Conservation (phyloP, 768 basidiomycete species). For the Suillus sp. region DNA sequence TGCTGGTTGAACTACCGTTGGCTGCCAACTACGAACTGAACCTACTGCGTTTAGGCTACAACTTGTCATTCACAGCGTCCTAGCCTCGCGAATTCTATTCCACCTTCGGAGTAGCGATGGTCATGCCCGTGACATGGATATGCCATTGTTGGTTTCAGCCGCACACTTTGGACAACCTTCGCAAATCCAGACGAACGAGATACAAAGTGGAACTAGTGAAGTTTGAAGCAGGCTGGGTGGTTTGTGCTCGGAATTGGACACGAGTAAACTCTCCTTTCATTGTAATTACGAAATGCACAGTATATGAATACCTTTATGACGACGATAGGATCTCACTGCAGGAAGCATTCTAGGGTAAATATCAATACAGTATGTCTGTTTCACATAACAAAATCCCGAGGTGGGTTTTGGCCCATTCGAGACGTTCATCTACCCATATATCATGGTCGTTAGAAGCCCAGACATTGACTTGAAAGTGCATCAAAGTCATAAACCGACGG, state of each 20-base stretch:
- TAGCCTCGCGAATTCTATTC: conserved; percentile 32
- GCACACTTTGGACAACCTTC: not conserved
- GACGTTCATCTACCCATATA: conserved; percentile 6
- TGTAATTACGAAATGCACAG: not conserved
- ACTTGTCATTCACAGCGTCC: conserved; percentile 29
- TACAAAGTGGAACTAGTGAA: not conserved
- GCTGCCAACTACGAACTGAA: not conserved
- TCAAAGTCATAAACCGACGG: not conserved
- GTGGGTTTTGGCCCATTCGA: conserved; percentile 6
- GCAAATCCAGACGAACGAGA: not conserved
- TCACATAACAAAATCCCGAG: conserved; percentile 4
- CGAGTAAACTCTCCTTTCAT: not conserved
- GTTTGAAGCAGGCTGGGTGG: not conserved
- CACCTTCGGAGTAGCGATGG: conserved; percentile 25
- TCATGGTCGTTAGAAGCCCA: conserved; percentile 2
- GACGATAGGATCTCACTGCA: not conserved
- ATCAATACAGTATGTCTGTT: too few species aligned
- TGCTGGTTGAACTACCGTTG: not conserved
- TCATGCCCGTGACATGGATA: not conserved
- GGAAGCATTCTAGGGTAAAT: not conserved
- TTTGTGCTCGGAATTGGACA: not conserved
- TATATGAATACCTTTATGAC: not conserved
- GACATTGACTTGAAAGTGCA: not conserved
- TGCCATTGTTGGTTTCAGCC: not conserved
- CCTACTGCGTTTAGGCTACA: conserved; percentile 12